These are phyloP conservation scores for Jamesozyma spencerorum DNA, from an alignment of 805 yeast genomes.

Conservation along the genomic window DNA sequence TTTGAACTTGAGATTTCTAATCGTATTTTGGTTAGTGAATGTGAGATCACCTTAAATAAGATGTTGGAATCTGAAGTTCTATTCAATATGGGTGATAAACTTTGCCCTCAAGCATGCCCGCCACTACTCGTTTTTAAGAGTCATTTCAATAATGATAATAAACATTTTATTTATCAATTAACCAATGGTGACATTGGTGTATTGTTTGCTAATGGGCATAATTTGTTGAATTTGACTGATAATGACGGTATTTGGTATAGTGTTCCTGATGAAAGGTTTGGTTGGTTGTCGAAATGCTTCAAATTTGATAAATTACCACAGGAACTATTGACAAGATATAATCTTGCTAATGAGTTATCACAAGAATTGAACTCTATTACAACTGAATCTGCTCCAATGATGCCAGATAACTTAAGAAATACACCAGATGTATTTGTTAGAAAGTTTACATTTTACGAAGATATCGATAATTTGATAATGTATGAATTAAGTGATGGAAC, in stretches of 20 bases:
- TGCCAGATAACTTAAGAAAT: slow-evolving; percentile 39
- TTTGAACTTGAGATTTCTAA: slow-evolving; percentile 31
- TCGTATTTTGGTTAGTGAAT: slow-evolving; percentile 35
- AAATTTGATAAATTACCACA: slow-evolving; percentile 34
- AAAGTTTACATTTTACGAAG: slow-evolving; percentile 65
- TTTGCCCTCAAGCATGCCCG: neutral
- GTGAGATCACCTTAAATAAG: slow-evolving; percentile 36
- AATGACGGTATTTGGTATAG: slow-evolving; percentile 54
- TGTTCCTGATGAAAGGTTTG: slow-evolving; percentile 35
- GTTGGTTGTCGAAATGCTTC: slow-evolving; percentile 41
- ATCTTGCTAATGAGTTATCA: slow-evolving; percentile 72
- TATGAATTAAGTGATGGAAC: slow-evolving; percentile 85
- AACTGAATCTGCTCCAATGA: slow-evolving; percentile 40
- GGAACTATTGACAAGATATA: slow-evolving; percentile 54
- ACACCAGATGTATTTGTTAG: slow-evolving; percentile 62
- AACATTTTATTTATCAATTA: slow-evolving; percentile 46
- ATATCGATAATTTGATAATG: slow-evolving; percentile 49
- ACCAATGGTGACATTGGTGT: slow-evolving; percentile 86
- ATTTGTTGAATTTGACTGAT: slow-evolving; percentile 58
- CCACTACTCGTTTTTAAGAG: neutral
- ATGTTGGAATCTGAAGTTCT: slow-evolving; percentile 32
- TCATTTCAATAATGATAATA: neutral
- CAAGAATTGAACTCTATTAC: slow-evolving; percentile 38
- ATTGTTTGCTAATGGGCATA: slow-evolving; percentile 72
- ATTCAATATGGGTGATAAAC: neutral